phyloP scores from a whole-genome alignment of 495 filamentous ascomycete genomes.

The Penicillium simplicissimum region DNA sequence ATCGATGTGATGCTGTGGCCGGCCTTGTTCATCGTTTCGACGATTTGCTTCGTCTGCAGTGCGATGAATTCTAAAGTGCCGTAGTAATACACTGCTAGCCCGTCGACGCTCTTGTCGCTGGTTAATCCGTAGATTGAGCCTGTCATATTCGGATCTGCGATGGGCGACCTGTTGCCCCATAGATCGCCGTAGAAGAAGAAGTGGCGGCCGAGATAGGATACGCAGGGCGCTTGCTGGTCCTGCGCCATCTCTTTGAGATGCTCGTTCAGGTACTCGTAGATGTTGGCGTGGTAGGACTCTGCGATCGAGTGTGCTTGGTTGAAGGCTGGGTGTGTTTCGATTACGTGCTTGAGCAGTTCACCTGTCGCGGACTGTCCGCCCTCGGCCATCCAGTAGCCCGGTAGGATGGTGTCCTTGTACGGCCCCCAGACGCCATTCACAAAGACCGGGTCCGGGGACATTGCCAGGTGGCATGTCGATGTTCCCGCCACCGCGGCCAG shows the following conservation, averaged over 20 bases:
- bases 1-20: conserved; percentile 87
- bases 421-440: conserved; percentile 95
- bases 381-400: conserved; percentile 92
- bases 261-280: conserved; percentile 92
- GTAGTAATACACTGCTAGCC: conserved; percentile 89
- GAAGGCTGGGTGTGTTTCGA: conserved; percentile 91
- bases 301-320: conserved; percentile 73
- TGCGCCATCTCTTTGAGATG: conserved; percentile 76
- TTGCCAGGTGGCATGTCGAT: conserved; percentile 93
- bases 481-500: conserved; percentile 96
- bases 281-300: conserved; percentile 73
- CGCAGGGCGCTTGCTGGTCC: conserved; percentile 65
- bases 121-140: conserved; percentile 84
- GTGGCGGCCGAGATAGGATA: conserved; percentile 85
- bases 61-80: conserved; percentile 95
- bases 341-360: conserved; percentile 87
- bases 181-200: conserved; percentile 98
- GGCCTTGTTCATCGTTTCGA: conserved; percentile 84
- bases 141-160: conserved; percentile 89
- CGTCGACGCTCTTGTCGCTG: conserved; percentile 80
- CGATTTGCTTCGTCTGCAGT: conserved; percentile 91
- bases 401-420: conserved; percentile 89
- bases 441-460: conserved; percentile 89
- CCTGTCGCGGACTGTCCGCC: conserved; percentile 95
- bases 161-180: conserved; percentile 94